These are phyloP conservation scores for Blastobotrys americana DNA, from an alignment of 805 yeast species.

Conservation along the genomic window DNA sequence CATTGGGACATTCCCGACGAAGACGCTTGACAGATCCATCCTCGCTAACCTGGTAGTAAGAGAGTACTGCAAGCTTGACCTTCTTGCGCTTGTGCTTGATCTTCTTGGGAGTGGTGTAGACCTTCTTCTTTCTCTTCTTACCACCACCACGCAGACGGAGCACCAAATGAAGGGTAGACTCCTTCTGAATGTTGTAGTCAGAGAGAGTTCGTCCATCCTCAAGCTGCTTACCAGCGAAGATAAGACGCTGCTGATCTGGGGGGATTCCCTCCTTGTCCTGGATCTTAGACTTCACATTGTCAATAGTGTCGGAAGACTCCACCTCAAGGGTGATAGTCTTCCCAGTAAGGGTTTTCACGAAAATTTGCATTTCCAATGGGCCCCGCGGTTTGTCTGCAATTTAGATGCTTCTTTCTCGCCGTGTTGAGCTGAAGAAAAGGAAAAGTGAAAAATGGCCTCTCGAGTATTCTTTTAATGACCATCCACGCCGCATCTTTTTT, in stretches of 20 bases:
- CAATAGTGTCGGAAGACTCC: conserved; percentile 95
- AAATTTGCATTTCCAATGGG: conserved; percentile 48
- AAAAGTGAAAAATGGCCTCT: no score
- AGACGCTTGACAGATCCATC: conserved; percentile 98
- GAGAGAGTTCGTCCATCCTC: conserved; percentile 90
- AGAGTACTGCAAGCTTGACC: conserved; percentile 97
- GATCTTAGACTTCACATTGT: conserved; percentile 92
- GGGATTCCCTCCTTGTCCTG: conserved; percentile 98
- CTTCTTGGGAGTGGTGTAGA: conserved; percentile 99
- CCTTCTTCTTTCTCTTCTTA: conserved; percentile 99
- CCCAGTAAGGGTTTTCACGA: conserved; percentile 99
- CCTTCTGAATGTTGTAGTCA: conserved; percentile 98
- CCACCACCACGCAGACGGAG: conserved; percentile 99
- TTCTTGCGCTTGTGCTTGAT: conserved; percentile 99
- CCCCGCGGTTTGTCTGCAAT: conserved; percentile 32
- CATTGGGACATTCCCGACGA: conserved; percentile 95
- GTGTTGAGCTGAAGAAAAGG: conserved; percentile 12
- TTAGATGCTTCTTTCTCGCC: conserved; percentile 24
- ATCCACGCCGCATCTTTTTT: no score
- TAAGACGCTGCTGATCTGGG: conserved; percentile 95
- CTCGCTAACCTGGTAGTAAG: conserved; percentile 98
- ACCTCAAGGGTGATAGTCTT: conserved; percentile 97
- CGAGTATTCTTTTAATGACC: no score
- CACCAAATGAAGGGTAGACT: conserved; percentile 92
- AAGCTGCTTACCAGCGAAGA: conserved; percentile 96